phyloP scores from a whole-genome alignment of 345 rosid genomes.

The Rhodamnia argentea region DNA sequence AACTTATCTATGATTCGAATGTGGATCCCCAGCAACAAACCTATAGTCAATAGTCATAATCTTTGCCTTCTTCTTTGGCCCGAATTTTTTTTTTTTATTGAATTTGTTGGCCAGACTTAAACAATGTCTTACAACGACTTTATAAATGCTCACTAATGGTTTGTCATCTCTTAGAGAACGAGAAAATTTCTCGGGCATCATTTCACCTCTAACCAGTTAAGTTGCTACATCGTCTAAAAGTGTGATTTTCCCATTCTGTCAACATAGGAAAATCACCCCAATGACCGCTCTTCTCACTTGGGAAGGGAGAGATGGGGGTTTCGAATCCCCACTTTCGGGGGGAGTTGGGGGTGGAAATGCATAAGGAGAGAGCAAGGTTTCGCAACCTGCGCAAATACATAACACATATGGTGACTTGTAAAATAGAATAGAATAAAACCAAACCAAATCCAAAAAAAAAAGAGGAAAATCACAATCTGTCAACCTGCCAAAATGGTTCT shows the following conservation, averaged over 20 bases:
- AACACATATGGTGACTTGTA: too few relatives aligned
- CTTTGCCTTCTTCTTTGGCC: neutral
- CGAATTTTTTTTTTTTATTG: neutral
- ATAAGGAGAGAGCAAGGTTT: too few relatives aligned
- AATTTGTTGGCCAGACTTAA: neutral
- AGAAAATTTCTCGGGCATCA: neutral
- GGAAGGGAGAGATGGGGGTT: too few relatives aligned
- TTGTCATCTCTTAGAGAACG: neutral
- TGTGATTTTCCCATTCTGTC: neutral
- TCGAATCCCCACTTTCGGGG: too few relatives aligned
- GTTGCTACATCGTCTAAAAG: neutral
- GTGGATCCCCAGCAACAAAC: neutral
- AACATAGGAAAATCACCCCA: neutral
- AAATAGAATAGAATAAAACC: too few relatives aligned
- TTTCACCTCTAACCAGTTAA: neutral
- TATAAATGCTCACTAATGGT: neutral
- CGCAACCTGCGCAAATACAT: too few relatives aligned
- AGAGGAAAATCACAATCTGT: too few relatives aligned
- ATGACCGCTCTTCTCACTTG: too few relatives aligned
- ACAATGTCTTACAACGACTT: neutral
- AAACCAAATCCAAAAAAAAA: too few relatives aligned
- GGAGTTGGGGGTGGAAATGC: too few relatives aligned
- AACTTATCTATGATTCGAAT: neutral
- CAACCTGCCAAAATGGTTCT: too few relatives aligned
- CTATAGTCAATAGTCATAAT: neutral